Conservation (phyloP, 192 early-diverging fungal species). For the Coemansia sp. region DNA sequence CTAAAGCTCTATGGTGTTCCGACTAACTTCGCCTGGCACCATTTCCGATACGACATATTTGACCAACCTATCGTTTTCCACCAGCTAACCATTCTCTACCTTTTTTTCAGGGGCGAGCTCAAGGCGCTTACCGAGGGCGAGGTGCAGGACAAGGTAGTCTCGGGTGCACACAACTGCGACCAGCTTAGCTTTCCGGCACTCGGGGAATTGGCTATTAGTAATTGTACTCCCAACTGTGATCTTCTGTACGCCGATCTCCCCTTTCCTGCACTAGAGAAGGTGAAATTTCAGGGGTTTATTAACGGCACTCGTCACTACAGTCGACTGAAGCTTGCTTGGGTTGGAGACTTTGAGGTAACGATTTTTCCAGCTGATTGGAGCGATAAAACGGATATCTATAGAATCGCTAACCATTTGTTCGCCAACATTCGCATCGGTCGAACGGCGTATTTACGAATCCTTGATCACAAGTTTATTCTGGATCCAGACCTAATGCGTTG, state of each 20-base stretch:
- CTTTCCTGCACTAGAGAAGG: too few relatives aligned
- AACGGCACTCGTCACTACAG: not conserved
- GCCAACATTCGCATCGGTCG: not conserved
- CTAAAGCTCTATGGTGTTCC: not conserved
- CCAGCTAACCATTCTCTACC: not conserved
- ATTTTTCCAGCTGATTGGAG: too few relatives aligned
- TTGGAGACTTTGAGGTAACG: not conserved
- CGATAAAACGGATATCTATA: not conserved
- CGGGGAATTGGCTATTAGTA: not conserved
- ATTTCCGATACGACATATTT: not conserved
- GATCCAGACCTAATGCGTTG: not conserved
- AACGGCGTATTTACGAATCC: not conserved
- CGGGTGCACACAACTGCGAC: not conserved
- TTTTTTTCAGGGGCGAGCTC: fast-evolving
- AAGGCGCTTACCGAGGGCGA: not conserved
- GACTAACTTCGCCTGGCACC: not conserved
- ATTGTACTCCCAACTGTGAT: constrained; percentile 1
- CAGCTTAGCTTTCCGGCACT: not conserved
- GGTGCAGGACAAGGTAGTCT: not conserved
- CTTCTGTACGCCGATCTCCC: not conserved
- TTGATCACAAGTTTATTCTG: not conserved
- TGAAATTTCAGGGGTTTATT: not conserved
- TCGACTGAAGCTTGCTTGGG: not conserved
- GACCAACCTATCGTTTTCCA: not conserved
- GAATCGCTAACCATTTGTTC: not conserved